These are phyloP conservation scores for Stereum hirsutum DNA, from an alignment of 1,284 basidiomycete species.

Conservation along the genomic window DNA sequence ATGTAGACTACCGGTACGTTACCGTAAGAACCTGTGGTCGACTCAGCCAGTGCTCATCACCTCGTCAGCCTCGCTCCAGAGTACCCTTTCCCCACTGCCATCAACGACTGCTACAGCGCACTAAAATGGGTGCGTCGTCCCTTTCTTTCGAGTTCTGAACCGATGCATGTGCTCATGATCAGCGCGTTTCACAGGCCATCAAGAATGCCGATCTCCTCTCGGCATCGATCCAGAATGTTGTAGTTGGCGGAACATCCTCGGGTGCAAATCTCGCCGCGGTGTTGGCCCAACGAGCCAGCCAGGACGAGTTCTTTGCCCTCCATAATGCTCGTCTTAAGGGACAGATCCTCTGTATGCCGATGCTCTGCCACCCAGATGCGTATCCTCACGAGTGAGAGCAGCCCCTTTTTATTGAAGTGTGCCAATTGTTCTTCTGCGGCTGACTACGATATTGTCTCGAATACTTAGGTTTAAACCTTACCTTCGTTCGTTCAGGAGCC, in stretches of 20 bases:
- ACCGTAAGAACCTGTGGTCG: not conserved
- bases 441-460: not conserved
- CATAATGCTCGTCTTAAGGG: slow-evolving; percentile 10
- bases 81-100: slow-evolving; percentile 26
- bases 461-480: not conserved
- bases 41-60: not conserved
- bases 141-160: not conserved
- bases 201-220: slow-evolving; percentile 7
- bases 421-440: not conserved
- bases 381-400: slow-evolving; percentile 1
- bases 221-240: slow-evolving; percentile 11
- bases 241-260: slow-evolving; percentile 14
- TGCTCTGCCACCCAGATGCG: slow-evolving; percentile 8
- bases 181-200: slow-evolving; percentile 6
- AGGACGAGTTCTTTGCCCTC: slow-evolving; percentile 14
- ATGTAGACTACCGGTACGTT: slow-evolving; percentile 1
- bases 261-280: slow-evolving; percentile 14
- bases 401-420: not conserved
- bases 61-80: slow-evolving; percentile 25
- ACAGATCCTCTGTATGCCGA: slow-evolving; percentile 10
- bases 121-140: slow-evolving; percentile 20
- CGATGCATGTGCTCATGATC: no score
- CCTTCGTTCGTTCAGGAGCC: slow-evolving; percentile 1
- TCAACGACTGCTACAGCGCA: slow-evolving; percentile 26
- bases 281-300: slow-evolving; percentile 9